Conservation (phyloP, 495 filamentous ascomycete species). For the Penicillium lividum region DNA sequence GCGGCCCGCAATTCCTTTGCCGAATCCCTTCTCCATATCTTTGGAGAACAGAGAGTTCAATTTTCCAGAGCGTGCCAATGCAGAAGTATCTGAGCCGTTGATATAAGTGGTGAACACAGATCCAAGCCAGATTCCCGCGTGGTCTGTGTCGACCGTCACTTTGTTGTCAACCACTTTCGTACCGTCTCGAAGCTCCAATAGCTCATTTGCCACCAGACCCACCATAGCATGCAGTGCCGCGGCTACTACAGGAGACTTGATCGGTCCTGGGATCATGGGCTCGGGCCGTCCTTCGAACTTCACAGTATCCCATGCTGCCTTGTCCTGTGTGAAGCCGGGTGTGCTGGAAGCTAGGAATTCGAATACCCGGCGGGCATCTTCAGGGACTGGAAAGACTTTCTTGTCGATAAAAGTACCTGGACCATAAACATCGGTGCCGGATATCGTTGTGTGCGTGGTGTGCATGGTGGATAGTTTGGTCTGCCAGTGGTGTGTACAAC, state of each 20-base stretch:
- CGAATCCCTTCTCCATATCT: conserved; percentile 29
- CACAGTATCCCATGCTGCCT: conserved; percentile 27
- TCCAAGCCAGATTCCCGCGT: conserved; percentile 34
- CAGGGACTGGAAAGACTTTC: conserved; percentile 22
- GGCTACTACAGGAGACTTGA: conserved; percentile 25
- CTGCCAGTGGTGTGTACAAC: neutral
- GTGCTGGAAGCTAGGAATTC: conserved; percentile 24
- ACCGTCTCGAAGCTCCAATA: conserved; percentile 28
- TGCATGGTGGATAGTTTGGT: neutral
- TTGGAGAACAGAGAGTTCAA: conserved; percentile 16
- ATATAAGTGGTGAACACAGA: conserved; percentile 21
- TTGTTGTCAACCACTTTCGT: conserved; percentile 10
- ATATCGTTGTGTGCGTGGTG: conserved; percentile 22
- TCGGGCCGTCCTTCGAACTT: conserved; percentile 25
- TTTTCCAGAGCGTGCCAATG: conserved; percentile 13
- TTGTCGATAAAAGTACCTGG: conserved; percentile 34
- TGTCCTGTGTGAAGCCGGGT: conserved; percentile 28
- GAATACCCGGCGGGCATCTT: conserved; percentile 31
- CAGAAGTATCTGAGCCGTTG: conserved; percentile 20
- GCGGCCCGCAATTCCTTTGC: conserved; percentile 20
- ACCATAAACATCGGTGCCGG: conserved; percentile 30
- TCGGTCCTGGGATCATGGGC: conserved; percentile 30
- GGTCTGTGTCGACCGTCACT: conserved; percentile 31
- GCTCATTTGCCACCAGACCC: conserved; percentile 30
- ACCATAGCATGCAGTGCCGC: conserved; percentile 35